phyloP scores from a whole-genome alignment of 2,329 filamentous ascomycete genomes.

The Pseudocercospora vitis region DNA sequence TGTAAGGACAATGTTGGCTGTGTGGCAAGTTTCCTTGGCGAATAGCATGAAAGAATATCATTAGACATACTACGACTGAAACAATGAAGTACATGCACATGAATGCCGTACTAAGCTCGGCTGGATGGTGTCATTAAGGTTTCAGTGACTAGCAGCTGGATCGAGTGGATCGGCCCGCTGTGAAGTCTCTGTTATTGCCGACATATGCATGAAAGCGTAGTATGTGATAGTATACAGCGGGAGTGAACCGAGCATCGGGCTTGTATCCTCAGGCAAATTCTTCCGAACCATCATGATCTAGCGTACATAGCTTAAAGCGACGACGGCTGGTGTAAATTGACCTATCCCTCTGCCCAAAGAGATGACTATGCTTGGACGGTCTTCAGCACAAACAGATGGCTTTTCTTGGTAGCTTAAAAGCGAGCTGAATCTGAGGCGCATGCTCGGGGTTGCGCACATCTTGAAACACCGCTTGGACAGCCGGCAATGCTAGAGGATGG shows the following conservation, averaged over 20 bases:
- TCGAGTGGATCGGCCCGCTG: neutral
- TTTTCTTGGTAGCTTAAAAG: neutral
- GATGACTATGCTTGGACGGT: too few relatives aligned
- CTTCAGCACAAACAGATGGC: too few relatives aligned
- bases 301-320: neutral
- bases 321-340: too few relatives aligned
- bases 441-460: neutral
- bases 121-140: neutral
- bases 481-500: too few relatives aligned
- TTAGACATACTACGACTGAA: too few relatives aligned
- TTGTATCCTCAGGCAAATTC: neutral
- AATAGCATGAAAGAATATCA: too few relatives aligned
- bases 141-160: neutral
- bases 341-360: too few relatives aligned
- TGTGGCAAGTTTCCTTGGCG: too few relatives aligned
- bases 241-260: neutral
- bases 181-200: neutral
- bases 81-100: too few relatives aligned
- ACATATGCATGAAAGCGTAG: neutral
- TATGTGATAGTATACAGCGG: neutral
- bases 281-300: neutral
- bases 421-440: neutral
- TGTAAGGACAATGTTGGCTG: too few relatives aligned
- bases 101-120: too few relatives aligned
- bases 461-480: neutral